Evolutionary conservation across 2,329 filamentous ascomycete species (phyloP), one percentile per base, ranked within the genome.

Genomic region (Trichoderma koningii): DNA sequence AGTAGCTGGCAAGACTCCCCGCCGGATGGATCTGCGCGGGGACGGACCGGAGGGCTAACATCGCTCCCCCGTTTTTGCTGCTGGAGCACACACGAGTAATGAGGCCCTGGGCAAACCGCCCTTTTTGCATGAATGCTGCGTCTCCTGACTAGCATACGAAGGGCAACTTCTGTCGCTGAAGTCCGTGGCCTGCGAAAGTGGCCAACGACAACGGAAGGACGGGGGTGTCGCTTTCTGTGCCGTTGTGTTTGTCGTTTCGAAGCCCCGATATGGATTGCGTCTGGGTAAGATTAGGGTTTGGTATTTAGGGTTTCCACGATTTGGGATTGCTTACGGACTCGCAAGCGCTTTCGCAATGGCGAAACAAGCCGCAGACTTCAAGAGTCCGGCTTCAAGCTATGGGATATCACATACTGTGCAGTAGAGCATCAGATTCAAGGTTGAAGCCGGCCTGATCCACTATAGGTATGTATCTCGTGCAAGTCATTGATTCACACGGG

Each of bases 21-120:
- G 47, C 55, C 52, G 44, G 28, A 60, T 60, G 55, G 63, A 65
- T 65, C 63, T 65, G 63, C 63, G 63, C 63, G 55, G 63, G 55
- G 59, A 60, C 63, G 63, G 55, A 52, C 63, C 63, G 63, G 55
- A 38, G 34, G 34, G 34, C 34, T 38, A 38, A 50, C 21, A 38
- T 48, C 44, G 45, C 56, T 21, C 50, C 47, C 56, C 59, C 48
- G 26, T 52, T 45, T 45, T 34, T 28, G 38, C 50, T 47, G 34
- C 34, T 38, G 34, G 34, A 53, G 50, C 21, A 53, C n/a, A 45
- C 45, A 53, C 60, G 50, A 63, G 60, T 55, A 63, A 63, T 55
- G 60, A 17, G 19, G 41, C 42, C 55, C 19, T 57, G 30, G 48
- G 48, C 26, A 38, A 38, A 38, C 15, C 23, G 38, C 47, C 48